phyloP scores from a whole-genome alignment of 306 rosid species.

The Fragaria iinumae region DNA sequence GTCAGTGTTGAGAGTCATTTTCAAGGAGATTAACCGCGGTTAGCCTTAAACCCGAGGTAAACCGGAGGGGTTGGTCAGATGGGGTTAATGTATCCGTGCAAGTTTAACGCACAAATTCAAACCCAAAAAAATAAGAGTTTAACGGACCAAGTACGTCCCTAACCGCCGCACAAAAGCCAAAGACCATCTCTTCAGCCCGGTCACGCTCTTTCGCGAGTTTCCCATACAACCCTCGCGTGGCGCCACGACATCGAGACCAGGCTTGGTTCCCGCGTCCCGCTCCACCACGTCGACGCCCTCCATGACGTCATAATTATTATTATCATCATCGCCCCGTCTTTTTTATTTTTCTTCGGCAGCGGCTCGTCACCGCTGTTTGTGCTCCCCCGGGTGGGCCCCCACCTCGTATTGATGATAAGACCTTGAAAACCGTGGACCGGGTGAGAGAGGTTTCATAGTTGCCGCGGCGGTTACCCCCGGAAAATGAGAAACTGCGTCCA shows the following conservation, averaged over 20 bases:
- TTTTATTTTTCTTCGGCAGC: conserved; percentile 36
- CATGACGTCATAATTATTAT: background rate
- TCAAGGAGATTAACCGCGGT: background rate
- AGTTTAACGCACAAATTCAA: background rate
- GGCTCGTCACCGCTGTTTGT: conserved; percentile 43
- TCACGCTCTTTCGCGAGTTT: background rate
- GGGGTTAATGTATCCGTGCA: background rate
- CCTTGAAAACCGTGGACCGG: background rate
- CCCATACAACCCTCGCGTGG: conserved; percentile 35
- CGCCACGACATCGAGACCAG: conserved; percentile 41
- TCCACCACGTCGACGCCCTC: conserved; percentile 15
- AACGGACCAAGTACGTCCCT: background rate
- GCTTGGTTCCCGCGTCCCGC: background rate
- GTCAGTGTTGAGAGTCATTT: too few species aligned
- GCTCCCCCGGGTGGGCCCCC: conserved; percentile 27
- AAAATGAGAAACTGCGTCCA: background rate
- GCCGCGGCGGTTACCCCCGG: background rate
- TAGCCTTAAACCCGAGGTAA: background rate
- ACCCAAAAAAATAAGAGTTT: background rate
- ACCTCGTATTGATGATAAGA: background rate
- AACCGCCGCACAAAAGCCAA: background rate
- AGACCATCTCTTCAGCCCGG: background rate
- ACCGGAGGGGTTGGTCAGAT: background rate
- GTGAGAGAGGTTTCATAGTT: background rate
- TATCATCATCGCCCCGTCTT: background rate